Percentiles rank a stretch among this genome's conserved stretches.
phyloP scores from a whole-genome alignment of 2,329 filamentous ascomycete genomes.

The Cordyceps pruinosa region DNA sequence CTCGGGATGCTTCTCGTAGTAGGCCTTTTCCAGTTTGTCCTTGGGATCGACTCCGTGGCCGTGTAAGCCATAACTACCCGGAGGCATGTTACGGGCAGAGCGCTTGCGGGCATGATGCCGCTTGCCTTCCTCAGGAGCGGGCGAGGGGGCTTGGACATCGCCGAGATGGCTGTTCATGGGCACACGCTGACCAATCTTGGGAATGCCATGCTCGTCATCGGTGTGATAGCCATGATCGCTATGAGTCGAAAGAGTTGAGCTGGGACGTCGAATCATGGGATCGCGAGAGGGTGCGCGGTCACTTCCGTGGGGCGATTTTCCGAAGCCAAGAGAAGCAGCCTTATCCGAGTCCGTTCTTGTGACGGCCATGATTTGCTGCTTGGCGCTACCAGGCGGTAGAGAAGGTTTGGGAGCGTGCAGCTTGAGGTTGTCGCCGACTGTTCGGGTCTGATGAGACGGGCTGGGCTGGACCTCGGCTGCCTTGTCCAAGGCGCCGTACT shows the following conservation, averaged over 20 bases:
- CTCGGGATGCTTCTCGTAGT: slow-evolving; percentile 90
- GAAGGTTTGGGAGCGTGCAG: slow-evolving; percentile 87
- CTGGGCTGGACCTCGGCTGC: slow-evolving; percentile 30
- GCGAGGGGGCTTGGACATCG: slow-evolving; percentile 92
- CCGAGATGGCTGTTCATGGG: slow-evolving; percentile 91
- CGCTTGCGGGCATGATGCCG: slow-evolving; percentile 62
- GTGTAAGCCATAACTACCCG: slow-evolving; percentile 88
- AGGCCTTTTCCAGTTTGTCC: slow-evolving; percentile 83
- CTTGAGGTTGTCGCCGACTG: slow-evolving; percentile 72
- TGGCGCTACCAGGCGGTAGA: slow-evolving; percentile 71
- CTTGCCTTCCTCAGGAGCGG: slow-evolving; percentile 36
- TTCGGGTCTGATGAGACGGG: slow-evolving; percentile 65
- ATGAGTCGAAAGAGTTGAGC: slow-evolving; percentile 49
- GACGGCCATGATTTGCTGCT: slow-evolving; percentile 73
- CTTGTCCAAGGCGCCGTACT: slow-evolving; percentile 64
- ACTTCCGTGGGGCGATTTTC: slow-evolving; percentile 56
- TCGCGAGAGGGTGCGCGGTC: slow-evolving; percentile 35
- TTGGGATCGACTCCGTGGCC: slow-evolving; percentile 71
- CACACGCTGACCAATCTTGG: slow-evolving; percentile 85
- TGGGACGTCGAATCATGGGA: slow-evolving; percentile 57
- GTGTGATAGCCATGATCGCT: slow-evolving; percentile 42
- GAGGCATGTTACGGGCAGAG: slow-evolving; percentile 65
- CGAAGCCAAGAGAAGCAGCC: slow-evolving; percentile 78
- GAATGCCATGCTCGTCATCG: slow-evolving; percentile 80
- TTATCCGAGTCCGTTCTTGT: slow-evolving; percentile 87